Base-by-base conservation (phyloP, 164 flowering plant species). In the Dillenia suffruticosa region DNA sequence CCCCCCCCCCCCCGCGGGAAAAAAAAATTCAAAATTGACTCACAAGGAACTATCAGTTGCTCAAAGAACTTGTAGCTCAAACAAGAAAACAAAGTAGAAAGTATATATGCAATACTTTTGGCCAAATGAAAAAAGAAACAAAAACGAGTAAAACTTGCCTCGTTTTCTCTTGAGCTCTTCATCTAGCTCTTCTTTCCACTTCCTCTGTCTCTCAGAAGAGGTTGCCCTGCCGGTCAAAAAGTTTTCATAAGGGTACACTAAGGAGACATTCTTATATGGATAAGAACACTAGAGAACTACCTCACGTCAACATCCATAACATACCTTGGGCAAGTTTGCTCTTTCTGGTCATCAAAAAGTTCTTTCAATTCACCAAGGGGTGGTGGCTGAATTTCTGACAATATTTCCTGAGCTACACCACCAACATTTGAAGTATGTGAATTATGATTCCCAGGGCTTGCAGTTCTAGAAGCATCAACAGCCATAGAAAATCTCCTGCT, bases 181-280 rank as follows among this genome's bases (percentile, higher is more conserved):
- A 57, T 70, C 84, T 54, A 87, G 88, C 73, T 87, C 89, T 76
- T 87, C 89, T 69, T 84, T 84, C 92, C 92, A 87, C 65, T 78
- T 77, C 64, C 75, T 72, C 64, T 83, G 81, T 67, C 79, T 79
- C 76, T 81, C 88, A 32, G 74, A 67, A 64, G 64, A 83, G 72
- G 78, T 87, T 17, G 72, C 58, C 61, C 83, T 77, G 79, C 60
- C 61, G 52, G 54, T 32, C 44, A 9, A 63, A 58, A 10, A 24
- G 7, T 53, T 6, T 45, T 51, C 44, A 54, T 57, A 14, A 11
- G 49, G 56, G 50, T 43, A 13, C 40, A 32, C 40, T 32, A 32
- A 32, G 40, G 40, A 32, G 40, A 32, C 40, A 32, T 32, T 9
- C 52, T 11, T 9, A 61, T 15, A 46, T 5, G 65, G 8, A 17